phyloP scores from a whole-genome alignment of 2,329 filamentous ascomycete species.

The Drechmeria coniospora region DNA sequence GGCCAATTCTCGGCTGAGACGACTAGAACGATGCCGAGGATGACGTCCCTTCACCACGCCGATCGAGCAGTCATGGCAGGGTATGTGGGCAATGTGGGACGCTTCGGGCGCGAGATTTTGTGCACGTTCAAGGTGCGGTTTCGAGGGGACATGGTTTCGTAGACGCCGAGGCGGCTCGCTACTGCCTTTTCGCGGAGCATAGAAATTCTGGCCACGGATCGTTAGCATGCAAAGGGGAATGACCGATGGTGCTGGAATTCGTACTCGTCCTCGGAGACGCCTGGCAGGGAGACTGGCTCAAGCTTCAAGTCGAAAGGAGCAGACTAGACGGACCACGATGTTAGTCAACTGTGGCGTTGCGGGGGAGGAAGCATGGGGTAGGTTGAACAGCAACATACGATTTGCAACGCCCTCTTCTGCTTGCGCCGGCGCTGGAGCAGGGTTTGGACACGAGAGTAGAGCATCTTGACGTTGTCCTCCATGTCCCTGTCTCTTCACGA shows the following conservation, averaged over 20 bases:
- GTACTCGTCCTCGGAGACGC: conserved; percentile 44
- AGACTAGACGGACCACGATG: conserved; percentile 25
- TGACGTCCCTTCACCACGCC: conserved; percentile 1
- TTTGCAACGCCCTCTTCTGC: conserved; percentile 26
- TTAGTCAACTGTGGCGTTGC: conserved; percentile 8
- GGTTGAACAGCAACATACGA: conserved; percentile 26
- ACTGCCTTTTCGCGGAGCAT: conserved; percentile 37
- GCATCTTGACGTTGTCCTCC: conserved; percentile 26
- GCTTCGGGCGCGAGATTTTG: conserved; percentile 3
- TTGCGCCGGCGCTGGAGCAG: conserved; percentile 26
- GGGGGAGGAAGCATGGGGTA: background rate
- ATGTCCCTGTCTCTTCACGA: conserved; percentile 19
- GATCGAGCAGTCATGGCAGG: background rate
- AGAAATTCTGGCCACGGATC: conserved; percentile 21
- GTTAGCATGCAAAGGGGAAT: background rate
- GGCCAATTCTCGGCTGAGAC: too few relatives aligned
- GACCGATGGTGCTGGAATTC: conserved; percentile 9
- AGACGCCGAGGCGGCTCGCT: conserved; percentile 31
- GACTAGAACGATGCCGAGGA: background rate
- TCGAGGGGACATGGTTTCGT: conserved; percentile 15
- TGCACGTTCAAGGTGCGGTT: conserved; percentile 8
- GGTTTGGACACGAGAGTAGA: conserved; percentile 28
- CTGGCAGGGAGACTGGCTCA: conserved; percentile 35
- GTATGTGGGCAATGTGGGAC: background rate
- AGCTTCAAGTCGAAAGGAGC: conserved; percentile 43